Conservation (phyloP, 2,329 filamentous ascomycete genomes). For the Mycocentrospora acerina region DNA sequence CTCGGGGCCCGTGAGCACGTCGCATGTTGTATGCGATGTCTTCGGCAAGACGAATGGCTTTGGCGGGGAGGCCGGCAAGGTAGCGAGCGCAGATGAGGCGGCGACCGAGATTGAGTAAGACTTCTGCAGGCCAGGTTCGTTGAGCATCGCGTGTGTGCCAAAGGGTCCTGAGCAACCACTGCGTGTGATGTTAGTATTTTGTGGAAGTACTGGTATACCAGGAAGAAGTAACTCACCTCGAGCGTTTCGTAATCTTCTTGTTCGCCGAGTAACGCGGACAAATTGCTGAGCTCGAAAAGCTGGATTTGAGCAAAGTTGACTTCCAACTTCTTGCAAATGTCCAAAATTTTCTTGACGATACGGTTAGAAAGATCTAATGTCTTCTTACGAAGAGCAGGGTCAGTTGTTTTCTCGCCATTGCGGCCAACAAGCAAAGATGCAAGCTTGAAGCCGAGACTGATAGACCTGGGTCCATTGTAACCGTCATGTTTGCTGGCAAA, state of each 20-base stretch:
- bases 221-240: constrained; percentile 17
- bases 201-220: not conserved
- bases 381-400: constrained; percentile 40
- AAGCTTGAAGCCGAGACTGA: constrained; percentile 43
- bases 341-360: constrained; percentile 47
- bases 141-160: constrained; percentile 41
- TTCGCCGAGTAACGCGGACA: constrained; percentile 48
- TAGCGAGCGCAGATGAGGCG: constrained; percentile 56
- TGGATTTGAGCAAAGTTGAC: constrained; percentile 49
- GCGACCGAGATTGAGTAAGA: constrained; percentile 55
- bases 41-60: constrained; percentile 48
- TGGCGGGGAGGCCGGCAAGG: constrained; percentile 48
- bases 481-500: constrained; percentile 34
- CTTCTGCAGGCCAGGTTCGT: constrained; percentile 36
- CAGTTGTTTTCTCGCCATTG: constrained; percentile 28
- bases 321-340: constrained; percentile 42
- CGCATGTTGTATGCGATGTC: constrained; percentile 59
- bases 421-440: constrained; percentile 37
- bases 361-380: constrained; percentile 43
- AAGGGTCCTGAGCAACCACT: constrained; percentile 40
- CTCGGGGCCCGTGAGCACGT: constrained; percentile 53
- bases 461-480: constrained; percentile 34
- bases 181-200: constrained; percentile 5
- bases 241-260: constrained; percentile 49
- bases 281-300: constrained; percentile 43